phyloP scores from a whole-genome alignment of 148 eudicot species.

The Chenopodium suecicum region DNA sequence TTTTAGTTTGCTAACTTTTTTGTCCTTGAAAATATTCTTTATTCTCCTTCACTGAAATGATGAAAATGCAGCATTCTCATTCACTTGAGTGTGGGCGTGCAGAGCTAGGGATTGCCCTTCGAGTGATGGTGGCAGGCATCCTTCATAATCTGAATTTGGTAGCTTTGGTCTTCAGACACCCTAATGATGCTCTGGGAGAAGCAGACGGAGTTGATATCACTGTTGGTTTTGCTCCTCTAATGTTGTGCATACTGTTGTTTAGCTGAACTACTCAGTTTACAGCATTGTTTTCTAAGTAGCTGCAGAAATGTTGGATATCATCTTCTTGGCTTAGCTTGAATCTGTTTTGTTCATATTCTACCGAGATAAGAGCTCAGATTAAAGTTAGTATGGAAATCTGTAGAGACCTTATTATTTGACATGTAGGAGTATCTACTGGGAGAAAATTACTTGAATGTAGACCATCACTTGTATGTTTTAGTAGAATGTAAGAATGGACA shows the following conservation, averaged over 20 bases:
- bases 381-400: background rate
- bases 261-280: conserved; percentile 16
- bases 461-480: background rate
- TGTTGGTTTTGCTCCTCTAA: background rate
- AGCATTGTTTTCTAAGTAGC: conserved; percentile 19
- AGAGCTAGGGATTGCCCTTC: conserved; percentile 55
- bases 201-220: conserved; percentile 25
- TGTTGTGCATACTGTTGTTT: background rate
- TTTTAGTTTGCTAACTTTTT: too few relatives aligned
- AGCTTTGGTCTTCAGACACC: conserved; percentile 28
- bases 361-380: conserved; percentile 1
- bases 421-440: too few relatives aligned
- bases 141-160: conserved; percentile 35
- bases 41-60: too few relatives aligned
- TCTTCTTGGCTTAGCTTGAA: conserved; percentile 16
- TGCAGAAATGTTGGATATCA: conserved; percentile 17
- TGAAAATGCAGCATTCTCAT: too few relatives aligned
- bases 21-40: too few relatives aligned
- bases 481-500: background rate
- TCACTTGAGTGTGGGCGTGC: conserved; percentile 46
- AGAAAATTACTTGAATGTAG: background rate
- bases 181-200: conserved; percentile 34
- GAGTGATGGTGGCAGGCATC: conserved; percentile 28
- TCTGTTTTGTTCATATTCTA: conserved; percentile 18
- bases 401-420: background rate